Conservation (phyloP, 495 filamentous ascomycete species). For the Pseudevernia furfuracea region DNA sequence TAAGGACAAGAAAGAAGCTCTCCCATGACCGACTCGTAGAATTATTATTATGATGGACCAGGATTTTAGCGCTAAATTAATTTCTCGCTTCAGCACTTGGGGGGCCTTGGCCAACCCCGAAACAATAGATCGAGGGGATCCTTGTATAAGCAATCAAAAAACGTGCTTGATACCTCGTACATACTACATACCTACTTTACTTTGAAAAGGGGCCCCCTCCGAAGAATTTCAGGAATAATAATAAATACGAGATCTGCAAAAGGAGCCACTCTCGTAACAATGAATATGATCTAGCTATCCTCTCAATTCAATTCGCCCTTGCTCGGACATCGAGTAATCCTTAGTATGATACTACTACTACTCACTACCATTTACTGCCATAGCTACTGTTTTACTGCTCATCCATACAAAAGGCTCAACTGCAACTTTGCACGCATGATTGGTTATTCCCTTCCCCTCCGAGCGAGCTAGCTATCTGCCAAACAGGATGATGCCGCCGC, state of each 20-base stretch:
- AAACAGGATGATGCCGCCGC: background rate
- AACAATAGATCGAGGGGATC: conserved; percentile 8
- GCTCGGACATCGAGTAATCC: no score
- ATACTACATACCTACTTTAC: no score
- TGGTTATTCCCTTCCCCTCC: conserved; percentile 3
- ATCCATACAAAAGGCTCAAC: conserved; percentile 14
- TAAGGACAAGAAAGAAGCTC: background rate
- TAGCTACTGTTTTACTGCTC: conserved; percentile 8
- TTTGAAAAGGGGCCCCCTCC: conserved; percentile 1
- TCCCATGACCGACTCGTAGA: background rate
- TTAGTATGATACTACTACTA: no score
- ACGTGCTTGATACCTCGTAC: background rate
- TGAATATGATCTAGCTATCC: no score
- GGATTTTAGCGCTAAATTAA: background rate
- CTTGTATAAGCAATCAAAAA: conserved; percentile 18
- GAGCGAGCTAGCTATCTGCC: background rate
- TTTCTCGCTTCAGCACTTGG: background rate
- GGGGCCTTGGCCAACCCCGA: background rate
- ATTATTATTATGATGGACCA: background rate
- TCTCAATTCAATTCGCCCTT: conserved; percentile 3
- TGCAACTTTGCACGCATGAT: background rate
- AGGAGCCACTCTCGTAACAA: no score
- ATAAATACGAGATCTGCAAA: no score
- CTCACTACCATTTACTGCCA: background rate
- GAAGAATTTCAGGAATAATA: no score